A percentile compares a stretch with the other conserved stretches of the same genome.
Evolutionary conservation across 2,329 filamentous ascomycete genomes (phyloP).

Genomic region (Aspergillus arachidicola): DNA sequence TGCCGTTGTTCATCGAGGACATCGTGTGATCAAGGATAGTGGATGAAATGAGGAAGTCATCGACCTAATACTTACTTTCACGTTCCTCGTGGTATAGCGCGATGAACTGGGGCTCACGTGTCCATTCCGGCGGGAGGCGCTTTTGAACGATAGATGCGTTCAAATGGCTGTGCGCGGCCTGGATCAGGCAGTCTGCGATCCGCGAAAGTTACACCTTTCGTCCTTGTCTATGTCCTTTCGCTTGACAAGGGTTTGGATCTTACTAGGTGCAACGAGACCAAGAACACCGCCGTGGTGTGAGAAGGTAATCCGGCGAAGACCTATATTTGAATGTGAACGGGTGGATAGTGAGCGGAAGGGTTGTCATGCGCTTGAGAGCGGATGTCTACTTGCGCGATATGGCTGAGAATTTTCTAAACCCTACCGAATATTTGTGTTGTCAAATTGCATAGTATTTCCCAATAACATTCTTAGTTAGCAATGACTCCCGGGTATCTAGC

Average conservation of each 20-base stretch:
- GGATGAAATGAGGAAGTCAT: constrained; percentile 13
- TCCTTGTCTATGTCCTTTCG: neutral
- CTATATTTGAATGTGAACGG: neutral
- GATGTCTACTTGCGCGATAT: neutral
- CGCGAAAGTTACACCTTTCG: neutral
- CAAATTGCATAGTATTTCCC: neutral
- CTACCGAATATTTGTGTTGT: neutral
- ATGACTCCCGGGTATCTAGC: neutral
- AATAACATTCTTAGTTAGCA: neutral
- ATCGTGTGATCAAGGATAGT: constrained; percentile 23
- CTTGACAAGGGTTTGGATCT: neutral
- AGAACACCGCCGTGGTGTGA: neutral
- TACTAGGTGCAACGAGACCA: neutral
- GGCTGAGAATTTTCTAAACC: neutral
- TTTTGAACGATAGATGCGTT: neutral
- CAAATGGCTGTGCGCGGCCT: neutral
- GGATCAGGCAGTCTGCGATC: neutral
- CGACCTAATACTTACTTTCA: neutral
- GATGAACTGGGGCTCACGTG: neutral
- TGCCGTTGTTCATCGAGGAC: constrained; percentile 67
- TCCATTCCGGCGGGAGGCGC: neutral
- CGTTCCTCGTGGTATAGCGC: neutral
- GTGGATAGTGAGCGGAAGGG: neutral
- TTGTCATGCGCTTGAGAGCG: neutral
- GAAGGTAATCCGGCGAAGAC: neutral